Base-by-base conservation (phyloP, 1,284 basidiomycete species). In the Cutaneotrichosporon sp. region DNA sequence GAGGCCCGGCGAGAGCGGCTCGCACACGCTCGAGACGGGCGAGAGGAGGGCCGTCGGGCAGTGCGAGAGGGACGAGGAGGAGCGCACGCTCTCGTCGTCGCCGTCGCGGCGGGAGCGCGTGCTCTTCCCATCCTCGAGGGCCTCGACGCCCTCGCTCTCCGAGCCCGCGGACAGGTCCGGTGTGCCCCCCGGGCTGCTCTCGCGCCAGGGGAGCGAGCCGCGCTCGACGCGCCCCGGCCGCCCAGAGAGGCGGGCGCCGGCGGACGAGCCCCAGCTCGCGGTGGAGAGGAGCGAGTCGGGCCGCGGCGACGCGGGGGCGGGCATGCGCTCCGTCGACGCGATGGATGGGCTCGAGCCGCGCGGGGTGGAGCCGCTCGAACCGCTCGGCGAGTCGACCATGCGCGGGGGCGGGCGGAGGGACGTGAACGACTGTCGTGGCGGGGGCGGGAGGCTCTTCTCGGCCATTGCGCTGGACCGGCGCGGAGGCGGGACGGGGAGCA, bases 201-300 rank as follows among this genome's bases (percentile, higher is more conserved):
- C 13, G 27, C 36, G 27, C 36, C 25, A 53, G 2, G 31, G 45
- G 1, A 25, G 20, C 13, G 34, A 22, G 13, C 29, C 34, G 13
- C 34, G 33, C 20, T 36, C 20, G 9, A 36, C 34, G 2, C 47
- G 47, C 9, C 47, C 47, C 1, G 18, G 24, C 1, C 25, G 18
- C 16, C 47, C 25, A 4, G 18, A n/a, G 25, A n/a, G 11, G 47
- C 25, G 47, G 14, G 25, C 3, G 4, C 33, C 14, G 1, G 22
- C 51, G 2, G 33, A 38, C 33, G 51, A 53, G 14, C 51, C 51
- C 51, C 51, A 53, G 51, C 51, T 53, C 6, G 51, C 51, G 2
- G 51, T 53, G 14, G 51, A 53, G 20, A 53, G 51, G 4, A 53
- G 34, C 3, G 51, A 53, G 33, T 53, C 51, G 3, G 51, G 51